A percentile compares a stretch with the other conserved stretches of the same genome.
Evolutionary conservation across 495 filamentous ascomycete genomes (phyloP).

Genomic region (Neurospora pannonica): DNA sequence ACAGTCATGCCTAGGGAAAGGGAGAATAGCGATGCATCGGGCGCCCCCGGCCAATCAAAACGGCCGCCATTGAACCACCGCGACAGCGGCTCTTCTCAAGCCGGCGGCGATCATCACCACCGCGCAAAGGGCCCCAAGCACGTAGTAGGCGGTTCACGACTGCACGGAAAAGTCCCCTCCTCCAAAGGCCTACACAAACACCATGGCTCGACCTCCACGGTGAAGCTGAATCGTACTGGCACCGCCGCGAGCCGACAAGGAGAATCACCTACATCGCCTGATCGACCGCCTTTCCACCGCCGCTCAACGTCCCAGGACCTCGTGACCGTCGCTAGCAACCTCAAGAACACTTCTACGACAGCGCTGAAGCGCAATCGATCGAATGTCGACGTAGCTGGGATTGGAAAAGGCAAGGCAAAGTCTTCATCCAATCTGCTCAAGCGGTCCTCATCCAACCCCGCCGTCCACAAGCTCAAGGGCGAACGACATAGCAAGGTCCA

Average conservation of each 20-base stretch:
- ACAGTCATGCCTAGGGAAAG: slow-evolving; percentile 22
- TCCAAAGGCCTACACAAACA: slow-evolving; percentile 38
- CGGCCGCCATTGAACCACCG: slow-evolving; percentile 25
- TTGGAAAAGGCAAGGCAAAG: slow-evolving; percentile 25
- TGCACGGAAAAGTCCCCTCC: slow-evolving; percentile 34
- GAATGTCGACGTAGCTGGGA: slow-evolving; percentile 28
- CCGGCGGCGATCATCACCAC: slow-evolving; percentile 24
- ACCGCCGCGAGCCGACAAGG: slow-evolving; percentile 4
- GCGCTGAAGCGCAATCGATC: slow-evolving; percentile 42
- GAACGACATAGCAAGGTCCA: slow-evolving; percentile 32
- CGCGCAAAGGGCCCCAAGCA: slow-evolving; percentile 35
- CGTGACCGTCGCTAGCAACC: slow-evolving; percentile 17
- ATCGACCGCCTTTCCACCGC: slow-evolving; percentile 20
- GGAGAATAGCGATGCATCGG: slow-evolving; percentile 20
- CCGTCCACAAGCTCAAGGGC: slow-evolving; percentile 26
- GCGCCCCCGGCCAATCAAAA: slow-evolving; percentile 39
- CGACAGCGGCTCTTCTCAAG: slow-evolving; percentile 24
- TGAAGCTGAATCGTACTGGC: slow-evolving; percentile 29
- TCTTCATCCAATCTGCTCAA: slow-evolving; percentile 38
- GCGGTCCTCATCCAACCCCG: slow-evolving; percentile 32
- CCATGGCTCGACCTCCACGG: slow-evolving; percentile 25
- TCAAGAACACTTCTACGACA: slow-evolving; percentile 37
- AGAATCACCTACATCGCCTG: slow-evolving; percentile 7
- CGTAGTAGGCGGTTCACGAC: slow-evolving; percentile 32
- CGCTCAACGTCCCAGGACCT: slow-evolving; percentile 30